Evolutionary conservation across 2,329 filamentous ascomycete genomes (phyloP).

Genomic region (Plenodomus biglobosus): DNA sequence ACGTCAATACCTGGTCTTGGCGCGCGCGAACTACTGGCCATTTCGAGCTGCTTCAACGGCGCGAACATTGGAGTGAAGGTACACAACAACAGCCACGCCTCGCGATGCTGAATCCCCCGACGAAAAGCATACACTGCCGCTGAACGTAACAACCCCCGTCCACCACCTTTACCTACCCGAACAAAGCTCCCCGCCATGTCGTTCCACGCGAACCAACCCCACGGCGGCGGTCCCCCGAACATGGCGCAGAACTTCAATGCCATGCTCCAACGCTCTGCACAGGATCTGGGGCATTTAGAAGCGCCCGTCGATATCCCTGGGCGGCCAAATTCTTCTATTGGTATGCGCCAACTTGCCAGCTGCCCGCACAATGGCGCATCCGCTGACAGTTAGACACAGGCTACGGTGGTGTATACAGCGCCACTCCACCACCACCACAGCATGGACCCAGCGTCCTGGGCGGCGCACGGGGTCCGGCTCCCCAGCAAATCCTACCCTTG

Average conservation of each 20-base stretch:
- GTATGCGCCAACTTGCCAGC: constrained; percentile 16
- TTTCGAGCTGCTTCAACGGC: constrained; percentile 16
- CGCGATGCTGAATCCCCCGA: constrained; percentile 34
- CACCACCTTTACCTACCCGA: constrained; percentile 4
- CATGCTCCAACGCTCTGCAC: constrained; percentile 42
- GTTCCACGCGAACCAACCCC: constrained; percentile 31
- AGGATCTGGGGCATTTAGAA: constrained; percentile 30
- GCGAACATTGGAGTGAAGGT: constrained; percentile 18
- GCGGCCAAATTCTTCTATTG: constrained; percentile 29
- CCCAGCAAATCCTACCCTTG: constrained; percentile 33
- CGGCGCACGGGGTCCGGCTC: constrained; percentile 24
- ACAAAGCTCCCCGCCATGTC: constrained; percentile 22
- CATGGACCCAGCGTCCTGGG: constrained; percentile 33
- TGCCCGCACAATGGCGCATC: constrained; percentile 8
- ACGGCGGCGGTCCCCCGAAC: constrained; percentile 35
- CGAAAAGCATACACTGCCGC: constrained; percentile 21
- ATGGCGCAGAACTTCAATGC: constrained; percentile 39
- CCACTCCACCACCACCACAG: constrained; percentile 57
- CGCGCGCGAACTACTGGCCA: constrained; percentile 16
- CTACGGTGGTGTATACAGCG: constrained; percentile 41
- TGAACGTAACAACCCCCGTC: constrained; percentile 14
- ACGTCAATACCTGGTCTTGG: constrained; percentile 17
- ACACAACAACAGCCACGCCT: constrained; percentile 18
- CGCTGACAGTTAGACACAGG: constrained; percentile 18
- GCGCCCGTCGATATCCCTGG: constrained; percentile 25